phyloP scores from a whole-genome alignment of 163 green algal species.

The Chlorella variabilis region DNA sequence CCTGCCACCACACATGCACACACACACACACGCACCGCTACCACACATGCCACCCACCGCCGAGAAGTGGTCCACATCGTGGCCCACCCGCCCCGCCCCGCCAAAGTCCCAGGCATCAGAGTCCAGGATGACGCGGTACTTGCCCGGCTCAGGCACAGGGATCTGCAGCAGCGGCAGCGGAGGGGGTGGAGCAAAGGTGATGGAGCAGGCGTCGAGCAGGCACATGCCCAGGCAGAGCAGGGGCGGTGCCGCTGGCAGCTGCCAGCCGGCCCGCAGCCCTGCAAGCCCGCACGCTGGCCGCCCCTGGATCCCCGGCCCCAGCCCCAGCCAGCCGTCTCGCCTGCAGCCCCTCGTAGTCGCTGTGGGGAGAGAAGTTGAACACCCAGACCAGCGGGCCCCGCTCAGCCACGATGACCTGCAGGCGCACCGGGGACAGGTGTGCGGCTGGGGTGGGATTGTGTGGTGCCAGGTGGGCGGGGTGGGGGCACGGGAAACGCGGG shows the following conservation, averaged over 20 bases:
- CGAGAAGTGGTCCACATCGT: slow-evolving; percentile 79
- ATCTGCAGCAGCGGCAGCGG: slow-evolving; percentile 62
- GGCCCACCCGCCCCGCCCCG: slow-evolving; percentile 67
- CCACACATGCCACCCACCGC: slow-evolving; percentile 48
- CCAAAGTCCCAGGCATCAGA: slow-evolving; percentile 81
- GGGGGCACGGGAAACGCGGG: no score
- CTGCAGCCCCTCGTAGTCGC: slow-evolving; percentile 75
- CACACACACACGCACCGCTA: no score
- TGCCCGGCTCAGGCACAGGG: slow-evolving; percentile 79
- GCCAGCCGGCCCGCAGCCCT: neutral
- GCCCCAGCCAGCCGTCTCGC: neutral
- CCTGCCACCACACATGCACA: no score
- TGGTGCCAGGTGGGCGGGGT: no score
- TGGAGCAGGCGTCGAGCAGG: neutral
- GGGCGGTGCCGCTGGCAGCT: no score
- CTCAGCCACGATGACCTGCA: slow-evolving; percentile 93
- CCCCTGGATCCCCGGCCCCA: neutral
- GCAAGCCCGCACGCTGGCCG: neutral
- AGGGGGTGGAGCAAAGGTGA: neutral
- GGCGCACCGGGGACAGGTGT: no score
- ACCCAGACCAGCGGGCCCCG: slow-evolving; percentile 93
- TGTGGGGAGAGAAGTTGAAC: slow-evolving; percentile 92
- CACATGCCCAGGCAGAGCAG: no score
- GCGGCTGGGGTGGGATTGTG: no score
- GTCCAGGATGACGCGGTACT: slow-evolving; percentile 85